phyloP scores from a whole-genome alignment of 2,329 filamentous ascomycete genomes.

The Calonectria fujianensis region DNA sequence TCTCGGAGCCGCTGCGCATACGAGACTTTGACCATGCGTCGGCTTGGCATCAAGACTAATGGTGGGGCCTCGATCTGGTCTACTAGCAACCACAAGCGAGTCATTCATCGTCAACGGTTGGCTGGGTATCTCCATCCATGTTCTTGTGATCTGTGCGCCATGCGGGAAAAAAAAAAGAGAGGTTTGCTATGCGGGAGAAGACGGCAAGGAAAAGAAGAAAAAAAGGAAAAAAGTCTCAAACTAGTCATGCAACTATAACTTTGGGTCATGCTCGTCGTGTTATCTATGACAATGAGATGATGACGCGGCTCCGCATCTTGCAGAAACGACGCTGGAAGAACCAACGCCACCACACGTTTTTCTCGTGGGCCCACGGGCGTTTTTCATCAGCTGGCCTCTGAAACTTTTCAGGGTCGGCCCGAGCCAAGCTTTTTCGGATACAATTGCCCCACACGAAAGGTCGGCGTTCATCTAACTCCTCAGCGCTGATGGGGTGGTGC shows the following conservation, averaged over 20 bases:
- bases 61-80: slow-evolving; percentile 1
- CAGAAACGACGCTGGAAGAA: not conserved
- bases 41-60: not conserved
- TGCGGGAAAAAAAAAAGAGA: slow-evolving; percentile 2
- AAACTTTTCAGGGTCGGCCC: slow-evolving; percentile 27
- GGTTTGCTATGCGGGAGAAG: not conserved
- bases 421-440: slow-evolving; percentile 21
- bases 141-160: slow-evolving; percentile 14
- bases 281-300: slow-evolving; percentile 8
- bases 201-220: not conserved
- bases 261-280: not conserved
- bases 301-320: slow-evolving; percentile 22
- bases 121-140: not conserved
- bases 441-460: slow-evolving; percentile 1
- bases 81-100: slow-evolving; percentile 2
- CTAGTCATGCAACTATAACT: slow-evolving; percentile 18
- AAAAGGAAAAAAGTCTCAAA: slow-evolving; percentile 19
- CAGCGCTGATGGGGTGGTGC: not conserved
- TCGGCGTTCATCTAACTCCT: slow-evolving; percentile 6
- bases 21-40: not conserved
- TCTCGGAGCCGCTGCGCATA: not conserved
- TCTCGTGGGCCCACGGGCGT: slow-evolving; percentile 13
- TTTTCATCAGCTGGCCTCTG: slow-evolving; percentile 23
- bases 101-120: slow-evolving; percentile 2
- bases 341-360: slow-evolving; percentile 23